Base-by-base conservation (phyloP, 352 stramenopile genomes). In the Aphanomyces euteiches region DNA sequence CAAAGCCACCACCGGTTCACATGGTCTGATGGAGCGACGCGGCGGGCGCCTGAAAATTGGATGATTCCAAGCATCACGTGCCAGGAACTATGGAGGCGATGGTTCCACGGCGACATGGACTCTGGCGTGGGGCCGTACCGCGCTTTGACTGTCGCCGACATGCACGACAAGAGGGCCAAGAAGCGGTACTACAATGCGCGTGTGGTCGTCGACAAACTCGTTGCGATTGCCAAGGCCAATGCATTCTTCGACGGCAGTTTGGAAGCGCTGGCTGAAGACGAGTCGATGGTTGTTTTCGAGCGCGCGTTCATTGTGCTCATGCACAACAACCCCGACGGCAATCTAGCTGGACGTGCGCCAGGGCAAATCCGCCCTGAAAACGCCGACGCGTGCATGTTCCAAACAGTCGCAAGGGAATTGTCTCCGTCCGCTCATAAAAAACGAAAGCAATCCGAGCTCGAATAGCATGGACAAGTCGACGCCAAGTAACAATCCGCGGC, bases 251-350 rank as follows among this genome's bases (percentile, higher is more conserved):
- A 37, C 7, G 54, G 10, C 12, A 17, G 7, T 15, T 40, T 61
- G 54, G 7, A 7, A 7, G 13, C 7, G 54, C 19, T 61, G 54
- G 17, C 7, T 10, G 54, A 39, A 40, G 54, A 61, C 6, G 54
- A 61, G 5, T 37, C 37, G 54, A 37, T 61, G 13, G 54, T 61
- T 12, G 54, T 61, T 7, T 61, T 61, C 21, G 54, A 61, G 19
- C 54, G 54, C 5, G 54, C 54, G 54, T 61, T 61, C n/a, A 1
- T 45, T 37, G 54, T 61, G 21, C 54, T 61, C 54, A 61, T 61
- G 54, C 43, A 40, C 54, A 61, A 61, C 54, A 61, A 61, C 54
- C 54, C 54, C 1, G 15, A 61, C 3, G 54, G 54, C 34, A 61
- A 61, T 37, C 7, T 61, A 12, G 54, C 54, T 7, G 54, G 54